phyloP scores from a whole-genome alignment of 2,329 filamentous ascomycete species.

The Pyricularia sp. region DNA sequence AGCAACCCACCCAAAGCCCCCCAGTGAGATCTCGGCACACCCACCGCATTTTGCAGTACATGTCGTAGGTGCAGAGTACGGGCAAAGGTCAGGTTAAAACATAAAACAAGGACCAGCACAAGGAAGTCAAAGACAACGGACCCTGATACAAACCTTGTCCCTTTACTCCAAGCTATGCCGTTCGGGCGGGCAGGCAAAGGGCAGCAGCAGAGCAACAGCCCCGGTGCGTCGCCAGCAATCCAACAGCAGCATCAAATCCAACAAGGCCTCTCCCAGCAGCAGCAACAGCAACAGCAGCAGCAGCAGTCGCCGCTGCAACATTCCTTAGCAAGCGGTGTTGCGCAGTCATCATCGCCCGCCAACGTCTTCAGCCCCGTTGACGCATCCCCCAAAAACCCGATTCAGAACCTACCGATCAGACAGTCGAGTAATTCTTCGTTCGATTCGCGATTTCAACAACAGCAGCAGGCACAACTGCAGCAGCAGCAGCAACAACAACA shows the following conservation, averaged over 20 bases:
- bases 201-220: conserved; percentile 15
- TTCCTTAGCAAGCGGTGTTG: conserved; percentile 9
- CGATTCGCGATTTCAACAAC: conserved; percentile 14
- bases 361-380: conserved; percentile 6
- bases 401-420: conserved; percentile 11
- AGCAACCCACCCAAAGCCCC: not conserved
- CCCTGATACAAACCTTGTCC: not conserved
- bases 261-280: conserved; percentile 9
- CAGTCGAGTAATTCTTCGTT: conserved; percentile 15
- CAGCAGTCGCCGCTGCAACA: conserved; percentile 13
- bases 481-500: conserved; percentile 7
- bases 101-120: not conserved
- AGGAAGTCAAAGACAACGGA: not conserved
- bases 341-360: conserved; percentile 5
- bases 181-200: conserved; percentile 39
- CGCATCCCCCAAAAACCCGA: not conserved
- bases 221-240: conserved; percentile 7
- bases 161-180: conserved; percentile 25
- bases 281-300: conserved; percentile 17
- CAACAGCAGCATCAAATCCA: conserved; percentile 15
- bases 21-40: conserved; percentile 1
- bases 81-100: not conserved
- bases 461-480: conserved; percentile 15
- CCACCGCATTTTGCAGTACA: not conserved
- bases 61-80: not conserved